These are phyloP conservation scores for Puccinia sorghi DNA, from an alignment of 1,284 basidiomycete species.

Conservation along the genomic window DNA sequence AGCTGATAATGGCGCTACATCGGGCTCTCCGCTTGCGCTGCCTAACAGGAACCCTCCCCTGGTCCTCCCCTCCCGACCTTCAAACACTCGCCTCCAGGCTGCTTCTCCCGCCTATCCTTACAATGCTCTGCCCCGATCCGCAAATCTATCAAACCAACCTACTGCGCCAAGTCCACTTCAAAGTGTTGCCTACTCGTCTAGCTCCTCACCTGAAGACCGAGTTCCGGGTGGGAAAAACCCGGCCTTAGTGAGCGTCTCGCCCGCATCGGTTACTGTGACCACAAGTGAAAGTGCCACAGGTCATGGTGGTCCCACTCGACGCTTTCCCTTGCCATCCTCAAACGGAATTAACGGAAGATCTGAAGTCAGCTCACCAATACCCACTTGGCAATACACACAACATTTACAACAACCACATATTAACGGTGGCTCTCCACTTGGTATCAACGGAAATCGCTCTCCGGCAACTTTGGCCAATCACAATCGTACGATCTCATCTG, in stretches of 20 bases:
- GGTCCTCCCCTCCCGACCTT: constrained; percentile 21
- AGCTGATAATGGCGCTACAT: constrained; percentile 9
- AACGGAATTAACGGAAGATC: constrained; percentile 20
- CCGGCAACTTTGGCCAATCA: constrained; percentile 30
- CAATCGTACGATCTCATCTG: constrained; percentile 1
- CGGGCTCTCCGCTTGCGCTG: constrained; percentile 19
- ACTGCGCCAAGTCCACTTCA: constrained; percentile 46
- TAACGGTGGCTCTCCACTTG: constrained; percentile 33
- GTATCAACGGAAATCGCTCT: constrained; percentile 12
- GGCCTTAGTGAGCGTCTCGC: constrained; percentile 28
- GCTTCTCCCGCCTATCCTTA: constrained; percentile 33
- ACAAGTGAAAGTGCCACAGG: not conserved
- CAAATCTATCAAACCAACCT: constrained; percentile 36
- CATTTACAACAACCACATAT: constrained; percentile 30
- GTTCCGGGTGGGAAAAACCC: not conserved
- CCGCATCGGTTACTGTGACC: constrained; percentile 14
- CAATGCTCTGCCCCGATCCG: constrained; percentile 16
- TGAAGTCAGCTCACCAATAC: constrained; percentile 32
- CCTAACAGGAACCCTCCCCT: constrained; percentile 18
- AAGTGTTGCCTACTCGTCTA: constrained; percentile 41
- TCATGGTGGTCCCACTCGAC: constrained; percentile 1
- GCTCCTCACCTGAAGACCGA: constrained; percentile 40
- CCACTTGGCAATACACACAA: constrained; percentile 35
- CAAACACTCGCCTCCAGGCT: constrained; percentile 5
- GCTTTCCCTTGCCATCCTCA: constrained; percentile 25